Evolutionary conservation across 352 stramenopile species (phyloP).

Genomic region (Elongisporangium anandrum): DNA sequence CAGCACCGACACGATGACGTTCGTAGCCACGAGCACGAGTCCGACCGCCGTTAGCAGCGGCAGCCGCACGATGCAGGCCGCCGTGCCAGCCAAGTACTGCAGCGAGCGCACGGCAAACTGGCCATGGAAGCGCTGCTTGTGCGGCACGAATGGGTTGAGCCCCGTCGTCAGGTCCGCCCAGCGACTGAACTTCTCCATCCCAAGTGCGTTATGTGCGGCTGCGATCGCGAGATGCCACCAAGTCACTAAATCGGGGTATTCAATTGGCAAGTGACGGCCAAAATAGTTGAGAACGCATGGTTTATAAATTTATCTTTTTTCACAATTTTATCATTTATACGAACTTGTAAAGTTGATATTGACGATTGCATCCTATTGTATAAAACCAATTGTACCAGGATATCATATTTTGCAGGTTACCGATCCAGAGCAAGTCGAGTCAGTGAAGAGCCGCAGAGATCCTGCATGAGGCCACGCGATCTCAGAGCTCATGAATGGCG

Average conservation of each 20-base stretch:
- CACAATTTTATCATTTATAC: too few species aligned
- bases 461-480: constrained; percentile 13
- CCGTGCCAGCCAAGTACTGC: constrained; percentile 37
- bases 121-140: constrained; percentile 50
- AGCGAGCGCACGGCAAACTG: constrained; percentile 32
- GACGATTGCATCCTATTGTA: too few species aligned
- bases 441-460: too few species aligned
- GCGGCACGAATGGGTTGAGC: constrained; percentile 85
- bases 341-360: too few species aligned
- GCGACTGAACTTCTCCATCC: constrained; percentile 85
- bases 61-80: constrained; percentile 44
- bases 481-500: constrained; percentile 14
- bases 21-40: constrained; percentile 37
- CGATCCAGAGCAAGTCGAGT: too few species aligned
- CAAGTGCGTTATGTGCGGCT: background rate
- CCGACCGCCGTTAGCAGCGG: constrained; percentile 42
- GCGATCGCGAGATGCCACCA: background rate
- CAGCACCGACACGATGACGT: constrained; percentile 50
- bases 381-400: too few species aligned
- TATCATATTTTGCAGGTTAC: too few species aligned
- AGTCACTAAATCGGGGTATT: background rate
- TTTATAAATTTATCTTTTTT: too few species aligned
- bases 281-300: too few species aligned
- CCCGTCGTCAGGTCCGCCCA: constrained; percentile 84
- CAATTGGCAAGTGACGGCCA: background rate